Percentiles rank a stretch among this genome's conserved stretches.
These are phyloP conservation scores for Cryptosporidium sp. DNA, from an alignment of 169 alveolate species.

Conservation along the genomic window DNA sequence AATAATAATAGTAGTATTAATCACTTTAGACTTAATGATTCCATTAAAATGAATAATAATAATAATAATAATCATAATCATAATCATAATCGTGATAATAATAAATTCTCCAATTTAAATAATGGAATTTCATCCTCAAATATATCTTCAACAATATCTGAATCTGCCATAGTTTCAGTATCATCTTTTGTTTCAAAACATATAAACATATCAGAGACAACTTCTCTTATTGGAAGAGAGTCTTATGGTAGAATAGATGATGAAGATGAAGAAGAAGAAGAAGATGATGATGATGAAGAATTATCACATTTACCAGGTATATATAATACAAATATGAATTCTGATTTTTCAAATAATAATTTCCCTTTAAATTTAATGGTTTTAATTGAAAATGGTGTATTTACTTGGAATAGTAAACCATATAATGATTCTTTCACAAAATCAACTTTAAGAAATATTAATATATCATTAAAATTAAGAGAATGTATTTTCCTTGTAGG, in stretches of 20 bases:
- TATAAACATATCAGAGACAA: neutral
- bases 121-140: neutral
- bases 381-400: constrained; percentile 28
- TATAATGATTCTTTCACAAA: constrained; percentile 5
- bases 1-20: neutral
- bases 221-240: neutral
- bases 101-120: neutral
- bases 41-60: too few species aligned
- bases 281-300: neutral
- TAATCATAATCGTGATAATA: too few species aligned
- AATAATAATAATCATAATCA: too few species aligned
- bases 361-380: neutral
- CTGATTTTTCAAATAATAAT: neutral
- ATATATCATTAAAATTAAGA: constrained; percentile 7
- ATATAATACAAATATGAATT: too few species aligned
- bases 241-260: neutral
- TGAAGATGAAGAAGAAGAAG: neutral
- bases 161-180: neutral
- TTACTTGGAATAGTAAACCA: constrained; percentile 30
- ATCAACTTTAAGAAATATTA: constrained; percentile 30
- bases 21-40: too few species aligned
- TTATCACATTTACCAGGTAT: neutral
- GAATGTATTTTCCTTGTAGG: constrained; percentile 69
- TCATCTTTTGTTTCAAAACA: neutral
- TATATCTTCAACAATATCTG: neutral